Percentiles rank a stretch among this genome's conserved stretches.
phyloP scores from a whole-genome alignment of 345 rosid genomes.

The Lepidium sativum region DNA sequence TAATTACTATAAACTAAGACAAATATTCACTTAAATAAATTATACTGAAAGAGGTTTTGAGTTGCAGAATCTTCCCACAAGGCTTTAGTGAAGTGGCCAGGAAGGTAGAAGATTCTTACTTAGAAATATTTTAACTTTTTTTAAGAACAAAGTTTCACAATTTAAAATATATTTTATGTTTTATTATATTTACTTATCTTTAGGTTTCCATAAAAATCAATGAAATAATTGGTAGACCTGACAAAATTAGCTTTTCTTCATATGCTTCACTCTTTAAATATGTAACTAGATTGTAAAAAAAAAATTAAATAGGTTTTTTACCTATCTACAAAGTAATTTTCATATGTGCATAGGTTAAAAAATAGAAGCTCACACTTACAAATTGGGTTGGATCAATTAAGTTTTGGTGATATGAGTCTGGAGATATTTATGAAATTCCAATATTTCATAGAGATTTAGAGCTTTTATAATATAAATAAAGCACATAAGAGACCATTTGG shows the following conservation, averaged over 20 bases:
- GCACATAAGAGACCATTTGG: not conserved
- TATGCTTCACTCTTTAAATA: not conserved
- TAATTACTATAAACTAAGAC: constrained; percentile 11
- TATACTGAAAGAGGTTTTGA: constrained; percentile 13
- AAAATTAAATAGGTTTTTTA: not conserved
- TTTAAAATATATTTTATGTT: not conserved
- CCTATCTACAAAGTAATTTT: not conserved
- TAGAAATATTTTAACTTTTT: not conserved
- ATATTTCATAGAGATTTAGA: no score
- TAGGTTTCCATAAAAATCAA: not conserved
- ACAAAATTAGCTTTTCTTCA: not conserved
- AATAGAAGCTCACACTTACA: not conserved
- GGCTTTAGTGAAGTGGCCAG: constrained; percentile 26
- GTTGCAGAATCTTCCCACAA: constrained; percentile 23
- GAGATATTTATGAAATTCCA: no score
- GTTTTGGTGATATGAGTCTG: not conserved
- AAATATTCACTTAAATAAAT: constrained; percentile 14
- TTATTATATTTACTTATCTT: not conserved
- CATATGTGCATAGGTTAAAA: not conserved
- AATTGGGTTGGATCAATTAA: not conserved
- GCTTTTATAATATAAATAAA: not conserved
- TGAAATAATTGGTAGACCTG: not conserved
- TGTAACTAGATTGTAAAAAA: not conserved
- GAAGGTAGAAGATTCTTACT: constrained; percentile 25
- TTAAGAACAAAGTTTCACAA: not conserved